These are phyloP conservation scores for Candida smagusa DNA, from an alignment of 1,139 yeast species.

Conservation along the genomic window DNA sequence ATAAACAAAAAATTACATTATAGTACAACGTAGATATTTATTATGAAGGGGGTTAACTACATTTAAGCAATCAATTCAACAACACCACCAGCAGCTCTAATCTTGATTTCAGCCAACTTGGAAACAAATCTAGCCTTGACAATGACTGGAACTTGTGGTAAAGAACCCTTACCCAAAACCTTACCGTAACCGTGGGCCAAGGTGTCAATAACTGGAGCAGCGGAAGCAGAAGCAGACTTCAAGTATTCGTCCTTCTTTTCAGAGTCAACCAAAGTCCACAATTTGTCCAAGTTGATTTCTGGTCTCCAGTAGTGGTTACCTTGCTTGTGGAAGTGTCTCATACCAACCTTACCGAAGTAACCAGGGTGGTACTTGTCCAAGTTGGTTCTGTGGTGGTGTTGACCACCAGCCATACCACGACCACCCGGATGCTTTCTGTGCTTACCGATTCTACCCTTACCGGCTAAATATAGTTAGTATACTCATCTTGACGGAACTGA, in stretches of 20 bases:
- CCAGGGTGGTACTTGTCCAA: slow-evolving; percentile 99
- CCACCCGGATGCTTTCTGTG: slow-evolving; percentile 99
- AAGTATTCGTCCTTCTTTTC: slow-evolving; percentile 95
- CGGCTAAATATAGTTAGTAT: slow-evolving; percentile 66
- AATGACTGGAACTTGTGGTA: slow-evolving; percentile 97
- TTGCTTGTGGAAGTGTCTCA: slow-evolving; percentile 99
- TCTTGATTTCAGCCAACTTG: slow-evolving; percentile 99
- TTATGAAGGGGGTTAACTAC: slow-evolving; percentile 12
- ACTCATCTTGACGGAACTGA: neutral
- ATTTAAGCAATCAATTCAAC: slow-evolving; percentile 96
- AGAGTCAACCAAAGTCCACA: slow-evolving; percentile 95
- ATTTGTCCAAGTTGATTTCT: slow-evolving; percentile 96
- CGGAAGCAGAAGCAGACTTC: slow-evolving; percentile 76
- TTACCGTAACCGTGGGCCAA: slow-evolving; percentile 99
- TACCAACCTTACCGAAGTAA: slow-evolving; percentile 99
- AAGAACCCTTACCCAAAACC: slow-evolving; percentile 98
- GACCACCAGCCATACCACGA: slow-evolving; percentile 99
- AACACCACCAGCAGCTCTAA: slow-evolving; percentile 99
- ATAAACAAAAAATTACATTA: slow-evolving; percentile 1
- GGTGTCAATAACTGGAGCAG: slow-evolving; percentile 99
- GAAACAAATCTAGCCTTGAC: slow-evolving; percentile 99
- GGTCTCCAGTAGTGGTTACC: slow-evolving; percentile 97
- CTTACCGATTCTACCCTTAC: slow-evolving; percentile 99
- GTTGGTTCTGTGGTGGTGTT: slow-evolving; percentile 99
- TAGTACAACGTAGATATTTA: slow-evolving; percentile 12